These are phyloP conservation scores for Geotrichum histeridarum DNA, from an alignment of 1,139 yeast species.

Conservation along the genomic window DNA sequence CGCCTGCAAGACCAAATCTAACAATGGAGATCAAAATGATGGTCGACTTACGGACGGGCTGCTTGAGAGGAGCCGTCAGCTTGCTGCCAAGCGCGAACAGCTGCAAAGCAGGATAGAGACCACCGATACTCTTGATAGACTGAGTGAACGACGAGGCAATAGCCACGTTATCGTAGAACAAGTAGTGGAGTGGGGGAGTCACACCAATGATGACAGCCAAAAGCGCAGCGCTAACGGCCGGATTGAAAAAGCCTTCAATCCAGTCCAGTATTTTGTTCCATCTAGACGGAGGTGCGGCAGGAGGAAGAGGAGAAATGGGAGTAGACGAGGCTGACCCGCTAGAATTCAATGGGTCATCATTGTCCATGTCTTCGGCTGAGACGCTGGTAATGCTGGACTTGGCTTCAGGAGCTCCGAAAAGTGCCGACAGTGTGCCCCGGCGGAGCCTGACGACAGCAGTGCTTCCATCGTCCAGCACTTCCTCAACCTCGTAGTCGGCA, in stretches of 20 bases:
- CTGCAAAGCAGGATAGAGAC: conserved; percentile 26
- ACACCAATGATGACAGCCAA: conserved; percentile 24
- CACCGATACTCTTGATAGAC: conserved; percentile 24
- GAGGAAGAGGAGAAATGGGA: neutral
- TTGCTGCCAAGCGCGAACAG: conserved; percentile 26
- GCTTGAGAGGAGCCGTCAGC: conserved; percentile 22
- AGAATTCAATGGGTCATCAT: neutral
- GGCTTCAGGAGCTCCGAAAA: neutral
- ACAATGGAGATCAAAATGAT: conserved; percentile 19
- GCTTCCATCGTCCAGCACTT: neutral
- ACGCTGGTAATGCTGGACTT: neutral
- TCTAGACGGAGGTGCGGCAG: neutral
- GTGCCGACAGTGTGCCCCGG: conserved; percentile 1
- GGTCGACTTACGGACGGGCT: conserved; percentile 21
- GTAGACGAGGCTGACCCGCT: neutral
- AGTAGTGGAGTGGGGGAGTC: conserved; percentile 23
- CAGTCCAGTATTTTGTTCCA: neutral
- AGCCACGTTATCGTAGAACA: conserved; percentile 21
- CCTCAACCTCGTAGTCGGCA: neutral
- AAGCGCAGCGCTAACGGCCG: conserved; percentile 25
- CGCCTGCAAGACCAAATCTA: conserved; percentile 22
- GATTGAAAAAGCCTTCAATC: conserved; percentile 21
- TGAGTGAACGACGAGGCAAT: conserved; percentile 23
- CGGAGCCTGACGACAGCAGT: neutral
- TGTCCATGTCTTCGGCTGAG: neutral